Evolutionary conservation across 73 alveolate species (phyloP).

Genomic region (Paraurostyla sp.): DNA sequence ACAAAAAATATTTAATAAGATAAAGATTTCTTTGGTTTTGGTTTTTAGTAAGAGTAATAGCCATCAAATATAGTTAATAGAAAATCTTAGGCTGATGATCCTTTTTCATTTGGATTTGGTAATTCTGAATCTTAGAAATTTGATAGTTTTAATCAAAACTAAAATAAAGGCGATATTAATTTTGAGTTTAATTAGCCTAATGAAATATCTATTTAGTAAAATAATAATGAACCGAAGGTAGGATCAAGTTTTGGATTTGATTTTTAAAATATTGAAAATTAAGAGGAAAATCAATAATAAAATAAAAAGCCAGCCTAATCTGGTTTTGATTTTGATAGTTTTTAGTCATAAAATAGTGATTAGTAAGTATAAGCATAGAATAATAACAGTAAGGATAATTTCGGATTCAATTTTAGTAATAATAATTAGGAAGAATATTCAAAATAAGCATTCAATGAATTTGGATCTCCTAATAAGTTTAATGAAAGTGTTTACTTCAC

Average conservation of each 20-base stretch:
- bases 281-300: neutral
- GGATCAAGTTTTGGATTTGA: constrained; percentile 24
- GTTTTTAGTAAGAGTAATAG: neutral
- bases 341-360: neutral
- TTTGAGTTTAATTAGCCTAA: neutral
- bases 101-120: no score
- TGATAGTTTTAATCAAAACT: neutral
- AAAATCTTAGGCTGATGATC: no score
- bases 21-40: constrained; percentile 17
- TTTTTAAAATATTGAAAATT: neutral
- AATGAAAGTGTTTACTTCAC: neutral
- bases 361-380: no score
- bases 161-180: neutral
- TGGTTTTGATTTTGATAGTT: neutral
- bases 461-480: neutral
- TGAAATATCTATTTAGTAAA: no score
- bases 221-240: no score
- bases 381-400: neutral
- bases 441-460: neutral
- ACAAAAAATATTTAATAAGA: neutral
- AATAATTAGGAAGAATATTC: neutral
- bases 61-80: no score
- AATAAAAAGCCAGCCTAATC: no score
- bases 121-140: no score
- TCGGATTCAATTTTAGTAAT: neutral